phyloP scores from a whole-genome alignment of 2,329 filamentous ascomycete species.

The Nemania serpens region DNA sequence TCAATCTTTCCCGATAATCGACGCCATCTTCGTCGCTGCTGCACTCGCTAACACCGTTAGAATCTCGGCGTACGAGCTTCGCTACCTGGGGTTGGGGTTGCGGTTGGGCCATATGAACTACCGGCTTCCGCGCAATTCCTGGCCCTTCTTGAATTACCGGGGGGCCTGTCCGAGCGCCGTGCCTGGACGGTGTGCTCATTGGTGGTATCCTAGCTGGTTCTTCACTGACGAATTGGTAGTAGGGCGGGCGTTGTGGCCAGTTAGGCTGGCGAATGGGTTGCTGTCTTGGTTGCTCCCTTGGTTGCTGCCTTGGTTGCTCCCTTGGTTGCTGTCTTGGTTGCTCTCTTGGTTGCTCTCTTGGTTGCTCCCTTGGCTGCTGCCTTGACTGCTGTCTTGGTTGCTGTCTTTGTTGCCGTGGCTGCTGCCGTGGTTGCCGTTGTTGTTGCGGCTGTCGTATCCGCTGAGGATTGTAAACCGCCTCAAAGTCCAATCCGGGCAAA shows the following conservation, averaged over 20 bases:
- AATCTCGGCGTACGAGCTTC: conserved; percentile 29
- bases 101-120: not conserved
- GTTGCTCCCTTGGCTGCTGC: not conserved
- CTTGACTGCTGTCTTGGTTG: not conserved
- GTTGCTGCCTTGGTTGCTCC: not conserved
- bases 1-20: not conserved
- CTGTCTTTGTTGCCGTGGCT: not conserved
- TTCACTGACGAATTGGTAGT: not conserved
- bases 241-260: not conserved
- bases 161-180: not conserved
- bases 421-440: not conserved
- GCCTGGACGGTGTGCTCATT: too few species aligned
- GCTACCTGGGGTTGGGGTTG: not conserved
- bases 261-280: not conserved
- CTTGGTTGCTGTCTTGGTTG: not conserved
- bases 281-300: too few species aligned
- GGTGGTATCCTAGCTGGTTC: not conserved
- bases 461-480: conserved; percentile 26
- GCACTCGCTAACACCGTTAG: conserved; percentile 35
- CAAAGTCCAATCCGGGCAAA: conserved; percentile 32
- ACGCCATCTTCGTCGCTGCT: conserved; percentile 23
- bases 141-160: not conserved
- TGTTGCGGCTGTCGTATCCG: conserved; percentile 3
- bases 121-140: not conserved
- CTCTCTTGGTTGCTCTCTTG: not conserved